A percentile compares a stretch with the other conserved stretches of the same genome.
These are phyloP conservation scores for Boletellus deceptivus DNA, from an alignment of 1,284 basidiomycete species.

Conservation along the genomic window DNA sequence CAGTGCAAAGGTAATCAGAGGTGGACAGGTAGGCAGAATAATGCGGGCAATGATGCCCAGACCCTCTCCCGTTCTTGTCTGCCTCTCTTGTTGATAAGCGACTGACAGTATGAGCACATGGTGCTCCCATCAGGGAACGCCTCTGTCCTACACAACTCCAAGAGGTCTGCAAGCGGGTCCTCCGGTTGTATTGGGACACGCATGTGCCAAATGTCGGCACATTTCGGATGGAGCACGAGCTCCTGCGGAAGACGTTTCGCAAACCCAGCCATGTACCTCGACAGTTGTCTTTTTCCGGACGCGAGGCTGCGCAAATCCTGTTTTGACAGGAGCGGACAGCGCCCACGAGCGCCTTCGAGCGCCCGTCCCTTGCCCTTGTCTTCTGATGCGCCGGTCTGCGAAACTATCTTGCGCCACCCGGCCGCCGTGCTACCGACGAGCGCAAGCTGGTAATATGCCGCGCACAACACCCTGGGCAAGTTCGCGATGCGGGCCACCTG, in stretches of 20 bases:
- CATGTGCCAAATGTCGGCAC: background rate
- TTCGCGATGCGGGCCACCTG: constrained; percentile 6
- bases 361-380: background rate
- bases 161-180: background rate
- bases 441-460: constrained; percentile 4
- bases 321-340: background rate
- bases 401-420: background rate
- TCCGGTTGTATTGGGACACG: background rate
- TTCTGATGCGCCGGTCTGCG: background rate
- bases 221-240: constrained; percentile 1
- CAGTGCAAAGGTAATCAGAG: too few species aligned
- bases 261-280: constrained; percentile 2
- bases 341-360: background rate
- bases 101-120: constrained; percentile 2
- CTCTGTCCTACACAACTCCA: background rate
- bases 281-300: background rate
- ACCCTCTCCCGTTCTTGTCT: constrained; percentile 3
- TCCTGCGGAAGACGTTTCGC: background rate
- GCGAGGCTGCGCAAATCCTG: constrained; percentile 1
- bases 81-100: background rate
- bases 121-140: background rate
- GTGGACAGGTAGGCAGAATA: background rate
- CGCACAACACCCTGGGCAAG: background rate
- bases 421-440: background rate
- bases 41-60: constrained; percentile 3